Base-by-base conservation (phyloP, 1,139 yeast genomes). In the Magnusiomyces sp. region DNA sequence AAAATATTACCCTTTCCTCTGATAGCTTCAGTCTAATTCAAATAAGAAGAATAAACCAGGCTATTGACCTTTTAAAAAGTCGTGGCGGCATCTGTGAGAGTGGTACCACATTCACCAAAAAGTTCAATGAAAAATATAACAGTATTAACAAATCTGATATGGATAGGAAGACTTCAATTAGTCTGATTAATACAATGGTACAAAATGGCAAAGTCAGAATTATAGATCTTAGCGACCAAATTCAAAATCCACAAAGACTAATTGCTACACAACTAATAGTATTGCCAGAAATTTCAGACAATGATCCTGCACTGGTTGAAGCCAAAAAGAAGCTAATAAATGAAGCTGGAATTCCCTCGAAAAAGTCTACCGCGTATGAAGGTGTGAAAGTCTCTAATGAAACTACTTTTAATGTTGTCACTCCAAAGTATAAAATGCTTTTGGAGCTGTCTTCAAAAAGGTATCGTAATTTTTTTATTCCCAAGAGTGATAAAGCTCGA, bases 31-130 rank as follows among this genome's bases (percentile, higher is more conserved):
- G 29, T 23, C 7, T 23, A 23, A 23, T 23, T 7, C 29, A 23
- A 23, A 23, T 23, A 7, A 23, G 29, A 23, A 4, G 29, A 23
- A 23, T 23, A 23, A 55, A 58, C 2, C 63, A 62, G 6, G 53
- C 70, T 1, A 36, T 69, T 34, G 52, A 60, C n/a, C 48, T 68
- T 11, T 49, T 71, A 16, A 54, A 58, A 5, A 63, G 64, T 2
- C 55, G 59, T 44, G 58, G 59, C 45, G 74, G 74, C 6, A 64
- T 66, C 2, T 53, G 63, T 34, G 66, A 62, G 32, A 62, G 65
- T 2, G 68, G 66, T 1, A 42, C 49, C 2, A 49, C 51, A 13
- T 56, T 70, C 10, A 48, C 56, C 5, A 47, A 51, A 11, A 58
- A 54, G 7, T 47, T 67, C 5, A 58, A 62, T 42, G 59, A 56